Evolutionary conservation across 2,329 filamentous ascomycete genomes (phyloP), one percentile per base, ranked within the genome.

Genomic region (Fusarium udum): DNA sequence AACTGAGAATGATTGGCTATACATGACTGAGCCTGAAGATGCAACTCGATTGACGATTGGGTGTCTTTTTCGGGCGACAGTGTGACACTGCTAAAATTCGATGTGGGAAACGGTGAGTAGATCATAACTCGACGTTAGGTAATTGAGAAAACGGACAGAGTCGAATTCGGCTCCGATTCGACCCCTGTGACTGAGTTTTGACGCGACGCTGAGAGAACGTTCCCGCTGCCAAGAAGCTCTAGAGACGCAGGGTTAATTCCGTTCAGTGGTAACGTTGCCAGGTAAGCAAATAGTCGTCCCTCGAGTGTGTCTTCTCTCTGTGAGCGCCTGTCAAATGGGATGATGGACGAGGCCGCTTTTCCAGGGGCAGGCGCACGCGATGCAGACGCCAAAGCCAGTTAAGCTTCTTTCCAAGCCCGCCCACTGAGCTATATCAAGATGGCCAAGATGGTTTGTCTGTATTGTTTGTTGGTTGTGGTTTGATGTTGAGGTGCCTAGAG

Each of bases 311-410:
- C 31, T 46, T 31, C 49, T 28, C 60, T 70, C 82, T 42, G 31
- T 66, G 43, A 36, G 64, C 51, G 62, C 32, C 62, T 74, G 69
- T 76, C 67, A 69, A 75, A 73, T 65, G 61, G 63, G 61, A 73
- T 61, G 52, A 45, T 43, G 70, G 69, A 48, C 61, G 64, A 64
- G 67, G 56, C 64, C 70, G 72, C 62, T 62, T 57, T 69, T 73
- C 73, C 75, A 77, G 75, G 75, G 75, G 73, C 69, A 71, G 62
- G 48, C 43, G 69, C 64, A 72, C 71, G 75, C 71, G 74, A 75
- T 72, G 59, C 52, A 67, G 61, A 71, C 67, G 73, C 73, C 75
- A 77, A 53, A 75, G 73, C 66, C 43, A 73, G 69, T 77, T 77
- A 77, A 77, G 75, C 75, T 77, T 77, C 75, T 76, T 77, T 68